Conservation (phyloP, 208 protist genomes). For the Leishmania major region DNA sequence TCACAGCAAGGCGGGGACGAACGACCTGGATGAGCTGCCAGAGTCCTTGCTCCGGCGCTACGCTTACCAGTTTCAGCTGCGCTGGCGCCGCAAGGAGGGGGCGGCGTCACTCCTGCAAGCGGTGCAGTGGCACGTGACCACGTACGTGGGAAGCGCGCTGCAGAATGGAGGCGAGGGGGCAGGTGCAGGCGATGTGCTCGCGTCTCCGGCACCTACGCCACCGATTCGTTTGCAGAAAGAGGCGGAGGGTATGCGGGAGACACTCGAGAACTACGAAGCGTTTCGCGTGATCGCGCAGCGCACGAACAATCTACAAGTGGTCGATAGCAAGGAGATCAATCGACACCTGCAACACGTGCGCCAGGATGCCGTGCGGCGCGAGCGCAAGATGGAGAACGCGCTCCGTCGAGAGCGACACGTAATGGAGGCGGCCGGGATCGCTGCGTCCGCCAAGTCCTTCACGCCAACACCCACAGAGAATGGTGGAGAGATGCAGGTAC, state of each 20-base stretch:
- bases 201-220: conserved; percentile 50
- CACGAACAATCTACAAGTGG: conserved; percentile 90
- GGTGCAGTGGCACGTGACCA: conserved; percentile 86
- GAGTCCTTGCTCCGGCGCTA: conserved; percentile 85
- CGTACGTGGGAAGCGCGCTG: conserved; percentile 48
- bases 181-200: conserved; percentile 4
- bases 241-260: conserved; percentile 74
- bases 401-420: conserved; percentile 70
- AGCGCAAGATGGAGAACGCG: conserved; percentile 54
- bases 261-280: conserved; percentile 86
- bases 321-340: conserved; percentile 91
- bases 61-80: conserved; percentile 82
- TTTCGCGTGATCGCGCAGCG: conserved; percentile 89
- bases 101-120: conserved; percentile 74
- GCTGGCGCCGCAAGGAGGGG: conserved; percentile 62
- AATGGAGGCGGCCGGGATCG: conserved; percentile 67
- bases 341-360: conserved; percentile 72
- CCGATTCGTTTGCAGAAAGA: conserved; percentile 76
- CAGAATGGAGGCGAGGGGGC: conserved; percentile 7
- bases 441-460: conserved; percentile 64
- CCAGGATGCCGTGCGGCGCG: conserved; percentile 48
- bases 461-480: conserved; percentile 25
- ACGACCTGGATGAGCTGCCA: conserved; percentile 85
- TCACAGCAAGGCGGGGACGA: conserved; percentile 50
- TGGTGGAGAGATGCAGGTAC: conserved; percentile 27